A percentile compares a stretch with the other conserved stretches of the same genome.
phyloP scores from a whole-genome alignment of 805 yeast genomes.

The Ogataea salicorniae region DNA sequence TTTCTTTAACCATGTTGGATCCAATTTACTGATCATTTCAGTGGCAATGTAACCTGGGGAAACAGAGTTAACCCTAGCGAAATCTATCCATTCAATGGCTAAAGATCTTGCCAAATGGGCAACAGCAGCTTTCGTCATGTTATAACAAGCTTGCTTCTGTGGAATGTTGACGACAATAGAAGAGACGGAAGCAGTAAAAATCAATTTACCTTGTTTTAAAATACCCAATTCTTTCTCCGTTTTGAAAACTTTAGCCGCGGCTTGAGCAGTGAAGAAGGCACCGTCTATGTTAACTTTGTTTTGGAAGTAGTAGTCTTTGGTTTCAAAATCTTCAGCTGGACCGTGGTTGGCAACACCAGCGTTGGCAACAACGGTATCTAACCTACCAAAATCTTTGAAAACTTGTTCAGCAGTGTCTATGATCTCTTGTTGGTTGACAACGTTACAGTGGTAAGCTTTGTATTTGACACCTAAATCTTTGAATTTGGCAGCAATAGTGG shows the following conservation, averaged over 20 bases:
- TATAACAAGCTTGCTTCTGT: conserved; percentile 44
- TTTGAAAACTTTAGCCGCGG: conserved; percentile 42
- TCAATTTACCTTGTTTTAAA: conserved; percentile 41
- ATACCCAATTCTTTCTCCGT: conserved; percentile 19
- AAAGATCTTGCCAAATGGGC: conserved; percentile 42
- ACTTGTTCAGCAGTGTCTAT: conserved; percentile 24
- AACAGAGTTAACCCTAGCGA: conserved; percentile 39
- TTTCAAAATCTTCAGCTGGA: neutral
- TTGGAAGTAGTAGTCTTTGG: conserved; percentile 3
- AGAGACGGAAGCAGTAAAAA: conserved; percentile 52
- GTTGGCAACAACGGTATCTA: conserved; percentile 20
- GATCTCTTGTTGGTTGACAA: conserved; percentile 26
- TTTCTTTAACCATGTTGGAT: conserved; percentile 19
- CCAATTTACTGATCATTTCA: conserved; percentile 34
- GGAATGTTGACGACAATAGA: conserved; percentile 52
- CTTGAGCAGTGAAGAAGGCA: conserved; percentile 46
- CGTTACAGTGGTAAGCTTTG: conserved; percentile 19
- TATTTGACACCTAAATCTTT: conserved; percentile 7
- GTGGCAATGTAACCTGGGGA: conserved; percentile 29
- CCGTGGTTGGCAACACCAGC: conserved; percentile 13
- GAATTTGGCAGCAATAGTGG: conserved; percentile 34
- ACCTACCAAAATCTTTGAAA: conserved; percentile 32
- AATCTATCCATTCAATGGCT: conserved; percentile 44
- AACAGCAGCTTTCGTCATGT: conserved; percentile 47
- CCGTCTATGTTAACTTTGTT: conserved; percentile 44